Conservation (phyloP, 352 stramenopile species). For the Pythium phragmiticola region DNA sequence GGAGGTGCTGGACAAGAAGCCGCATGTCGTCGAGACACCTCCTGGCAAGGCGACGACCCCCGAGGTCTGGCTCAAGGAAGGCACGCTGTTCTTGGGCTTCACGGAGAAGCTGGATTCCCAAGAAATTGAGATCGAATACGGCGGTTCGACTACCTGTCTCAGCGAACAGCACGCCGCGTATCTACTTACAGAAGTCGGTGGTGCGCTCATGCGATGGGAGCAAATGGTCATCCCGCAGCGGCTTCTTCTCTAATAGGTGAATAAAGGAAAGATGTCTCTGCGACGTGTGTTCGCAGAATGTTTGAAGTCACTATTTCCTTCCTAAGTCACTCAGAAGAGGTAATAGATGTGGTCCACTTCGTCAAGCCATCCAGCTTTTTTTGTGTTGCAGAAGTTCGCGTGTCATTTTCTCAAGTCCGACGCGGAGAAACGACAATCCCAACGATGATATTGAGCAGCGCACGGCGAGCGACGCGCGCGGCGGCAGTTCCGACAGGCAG, state of each 20-base stretch:
- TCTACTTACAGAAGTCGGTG: conserved; percentile 23
- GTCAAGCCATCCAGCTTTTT: conserved; percentile 9
- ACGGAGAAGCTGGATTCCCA: conserved; percentile 22
- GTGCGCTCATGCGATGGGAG: conserved; percentile 32
- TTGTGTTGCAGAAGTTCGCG: conserved; percentile 19
- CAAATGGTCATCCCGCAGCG: conserved; percentile 25
- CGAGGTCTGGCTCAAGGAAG: conserved; percentile 28
- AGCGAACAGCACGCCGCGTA: conserved; percentile 29
- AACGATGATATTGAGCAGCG: conserved; percentile 9
- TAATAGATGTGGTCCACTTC: conserved; percentile 14
- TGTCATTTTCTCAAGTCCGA: conserved; percentile 17
- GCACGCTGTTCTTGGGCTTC: conserved; percentile 25
- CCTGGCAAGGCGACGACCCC: conserved; percentile 5
- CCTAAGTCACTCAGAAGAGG: neutral
- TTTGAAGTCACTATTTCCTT: neutral
- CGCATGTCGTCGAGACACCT: conserved; percentile 16
- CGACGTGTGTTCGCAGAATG: conserved; percentile 8
- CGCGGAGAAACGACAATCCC: neutral
- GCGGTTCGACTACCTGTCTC: conserved; percentile 17
- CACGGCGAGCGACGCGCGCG: conserved; percentile 11
- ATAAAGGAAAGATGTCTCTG: neutral
- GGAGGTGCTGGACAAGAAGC: conserved; percentile 28
- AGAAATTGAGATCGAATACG: conserved; percentile 33
- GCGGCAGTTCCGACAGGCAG: conserved; percentile 26
- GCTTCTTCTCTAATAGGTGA: conserved; percentile 9